These are phyloP conservation scores for Hymenoscyphus linearis DNA, from an alignment of 2,329 filamentous ascomycete species.

Conservation along the genomic window DNA sequence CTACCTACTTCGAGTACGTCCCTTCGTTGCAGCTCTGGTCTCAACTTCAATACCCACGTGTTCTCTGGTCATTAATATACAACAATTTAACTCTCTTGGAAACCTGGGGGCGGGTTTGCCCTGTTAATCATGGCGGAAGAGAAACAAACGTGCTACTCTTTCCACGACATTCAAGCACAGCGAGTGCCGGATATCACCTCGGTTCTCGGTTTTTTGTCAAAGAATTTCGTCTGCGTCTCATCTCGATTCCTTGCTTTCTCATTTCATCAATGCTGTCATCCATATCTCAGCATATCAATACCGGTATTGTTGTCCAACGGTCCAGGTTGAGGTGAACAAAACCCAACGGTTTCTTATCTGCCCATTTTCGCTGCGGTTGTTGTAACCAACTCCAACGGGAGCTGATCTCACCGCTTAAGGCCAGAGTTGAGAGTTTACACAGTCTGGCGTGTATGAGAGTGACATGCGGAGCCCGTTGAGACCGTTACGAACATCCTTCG, in stretches of 20 bases:
- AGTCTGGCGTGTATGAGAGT: neutral
- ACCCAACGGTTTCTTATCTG: neutral
- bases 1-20: neutral
- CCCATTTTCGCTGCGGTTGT: neutral
- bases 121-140: neutral
- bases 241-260: neutral
- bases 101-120: neutral
- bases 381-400: neutral
- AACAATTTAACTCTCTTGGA: neutral
- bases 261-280: neutral
- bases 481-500: neutral
- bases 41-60: neutral
- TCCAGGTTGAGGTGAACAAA: neutral
- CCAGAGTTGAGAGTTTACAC: neutral
- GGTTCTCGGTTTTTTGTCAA: neutral
- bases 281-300: neutral
- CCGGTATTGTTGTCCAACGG: neutral
- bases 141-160: too few relatives aligned
- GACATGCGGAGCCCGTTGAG: neutral
- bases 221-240: neutral
- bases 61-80: neutral
- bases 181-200: too few relatives aligned
- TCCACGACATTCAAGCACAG: too few relatives aligned
- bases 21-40: neutral
- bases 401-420: neutral